Percentiles rank a stretch among this genome's conserved stretches.
These are phyloP conservation scores for Puccinia polysora DNA, from an alignment of 1,284 basidiomycete genomes.

Conservation along the genomic window DNA sequence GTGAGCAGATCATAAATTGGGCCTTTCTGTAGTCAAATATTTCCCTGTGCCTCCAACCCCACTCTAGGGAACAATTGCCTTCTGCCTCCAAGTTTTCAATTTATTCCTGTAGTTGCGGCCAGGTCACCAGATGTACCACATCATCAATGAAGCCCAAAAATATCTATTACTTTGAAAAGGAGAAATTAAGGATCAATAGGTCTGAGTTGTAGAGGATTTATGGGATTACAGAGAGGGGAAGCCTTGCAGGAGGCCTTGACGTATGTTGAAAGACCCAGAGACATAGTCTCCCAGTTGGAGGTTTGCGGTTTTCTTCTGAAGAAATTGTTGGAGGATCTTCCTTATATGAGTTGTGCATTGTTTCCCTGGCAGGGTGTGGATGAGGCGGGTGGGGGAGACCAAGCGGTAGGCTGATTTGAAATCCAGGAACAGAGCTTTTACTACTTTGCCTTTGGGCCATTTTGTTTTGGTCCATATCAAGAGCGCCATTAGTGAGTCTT, in stretches of 20 bases:
- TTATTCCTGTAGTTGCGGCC: too few relatives aligned
- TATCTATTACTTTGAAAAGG: neutral
- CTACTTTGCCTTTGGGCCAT: conserved; percentile 1
- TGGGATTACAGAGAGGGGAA: neutral
- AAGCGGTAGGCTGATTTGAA: conserved; percentile 1
- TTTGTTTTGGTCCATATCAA: neutral
- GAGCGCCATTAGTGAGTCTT: neutral
- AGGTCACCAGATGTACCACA: too few relatives aligned
- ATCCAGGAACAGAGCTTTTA: neutral
- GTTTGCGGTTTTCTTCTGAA: neutral
- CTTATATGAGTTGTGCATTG: neutral
- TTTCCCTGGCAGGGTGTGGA: neutral
- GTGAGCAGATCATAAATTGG: too few relatives aligned
- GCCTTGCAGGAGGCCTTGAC: conserved; percentile 7
- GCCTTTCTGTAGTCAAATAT: too few relatives aligned
- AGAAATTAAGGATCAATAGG: neutral
- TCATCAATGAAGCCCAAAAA: too few relatives aligned
- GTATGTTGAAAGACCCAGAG: neutral
- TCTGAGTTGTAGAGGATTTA: conserved; percentile 27
- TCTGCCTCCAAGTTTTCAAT: too few relatives aligned
- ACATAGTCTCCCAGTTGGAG: neutral
- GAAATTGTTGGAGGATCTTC: neutral
- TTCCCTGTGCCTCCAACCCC: too few relatives aligned
- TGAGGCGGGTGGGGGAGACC: neutral
- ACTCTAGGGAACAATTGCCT: too few relatives aligned